phyloP scores from a whole-genome alignment of 1,284 basidiomycete species.

The Albatrellus sp. region DNA sequence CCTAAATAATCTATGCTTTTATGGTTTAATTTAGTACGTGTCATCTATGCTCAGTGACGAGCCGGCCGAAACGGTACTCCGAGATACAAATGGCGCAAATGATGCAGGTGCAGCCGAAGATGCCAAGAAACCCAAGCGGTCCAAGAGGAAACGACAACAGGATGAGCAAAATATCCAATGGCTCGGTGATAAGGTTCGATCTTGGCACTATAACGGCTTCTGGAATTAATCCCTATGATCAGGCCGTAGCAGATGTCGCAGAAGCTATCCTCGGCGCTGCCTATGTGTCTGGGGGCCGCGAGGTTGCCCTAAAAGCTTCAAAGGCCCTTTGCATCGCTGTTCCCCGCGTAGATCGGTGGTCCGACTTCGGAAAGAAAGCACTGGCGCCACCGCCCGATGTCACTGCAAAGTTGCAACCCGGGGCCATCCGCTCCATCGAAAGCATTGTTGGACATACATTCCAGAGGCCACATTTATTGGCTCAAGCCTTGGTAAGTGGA shows the following conservation, averaged over 20 bases:
- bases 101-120: not conserved
- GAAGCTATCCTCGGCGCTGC: slow-evolving; percentile 77
- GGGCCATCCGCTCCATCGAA: slow-evolving; percentile 44
- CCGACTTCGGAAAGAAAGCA: slow-evolving; percentile 48
- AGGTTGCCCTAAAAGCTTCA: slow-evolving; percentile 46
- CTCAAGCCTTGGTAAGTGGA: slow-evolving; percentile 53
- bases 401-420: slow-evolving; percentile 28
- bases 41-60: too few species aligned
- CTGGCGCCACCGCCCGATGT: slow-evolving; percentile 27
- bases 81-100: not conserved
- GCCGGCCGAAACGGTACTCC: not conserved
- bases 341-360: slow-evolving; percentile 49
- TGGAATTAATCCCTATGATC: not conserved
- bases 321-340: slow-evolving; percentile 55
- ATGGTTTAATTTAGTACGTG: too few species aligned
- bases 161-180: slow-evolving; percentile 40
- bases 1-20: too few species aligned
- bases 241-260: slow-evolving; percentile 73
- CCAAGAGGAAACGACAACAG: slow-evolving; percentile 29
- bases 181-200: slow-evolving; percentile 67
- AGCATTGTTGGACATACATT: slow-evolving; percentile 49
- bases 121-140: slow-evolving; percentile 15
- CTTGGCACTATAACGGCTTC: not conserved
- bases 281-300: slow-evolving; percentile 55
- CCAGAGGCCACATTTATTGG: slow-evolving; percentile 44